Conservation (phyloP, 1,284 basidiomycete genomes). For the Ceratobasidium sp. region DNA sequence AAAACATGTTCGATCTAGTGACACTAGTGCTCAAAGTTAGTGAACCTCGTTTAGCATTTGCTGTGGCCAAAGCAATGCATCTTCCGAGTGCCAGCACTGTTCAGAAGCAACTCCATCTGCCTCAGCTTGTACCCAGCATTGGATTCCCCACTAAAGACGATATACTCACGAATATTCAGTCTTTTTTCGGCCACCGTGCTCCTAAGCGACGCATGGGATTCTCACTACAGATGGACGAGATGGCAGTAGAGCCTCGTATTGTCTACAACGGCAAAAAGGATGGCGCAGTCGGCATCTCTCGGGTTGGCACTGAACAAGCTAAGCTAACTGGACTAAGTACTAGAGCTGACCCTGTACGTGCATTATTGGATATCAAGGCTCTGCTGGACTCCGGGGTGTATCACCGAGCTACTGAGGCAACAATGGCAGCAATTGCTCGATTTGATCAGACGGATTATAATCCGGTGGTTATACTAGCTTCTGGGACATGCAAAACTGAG, state of each 20-base stretch:
- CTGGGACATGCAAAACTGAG: slow-evolving; percentile 33
- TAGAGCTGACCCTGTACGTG: neutral
- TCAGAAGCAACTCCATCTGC: neutral
- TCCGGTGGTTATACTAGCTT: neutral
- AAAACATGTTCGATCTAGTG: slow-evolving; percentile 18
- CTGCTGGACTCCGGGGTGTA: slow-evolving; percentile 7
- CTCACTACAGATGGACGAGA: slow-evolving; percentile 28
- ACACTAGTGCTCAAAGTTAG: slow-evolving; percentile 8
- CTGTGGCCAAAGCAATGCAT: neutral
- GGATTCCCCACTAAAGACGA: slow-evolving; percentile 11
- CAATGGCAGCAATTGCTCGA: slow-evolving; percentile 14
- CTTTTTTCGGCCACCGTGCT: neutral
- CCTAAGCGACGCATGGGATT: neutral
- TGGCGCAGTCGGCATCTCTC: slow-evolving; percentile 11
- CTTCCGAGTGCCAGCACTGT: slow-evolving; percentile 3
- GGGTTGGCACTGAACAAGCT: slow-evolving; percentile 29
- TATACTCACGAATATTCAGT: slow-evolving; percentile 1
- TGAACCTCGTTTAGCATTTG: neutral
- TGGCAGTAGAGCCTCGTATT: slow-evolving; percentile 11
- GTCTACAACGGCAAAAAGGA: neutral
- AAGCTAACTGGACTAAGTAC: neutral
- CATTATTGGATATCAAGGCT: neutral
- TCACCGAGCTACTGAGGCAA: slow-evolving; percentile 26
- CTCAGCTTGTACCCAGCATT: neutral
- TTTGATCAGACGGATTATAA: slow-evolving; percentile 27